phyloP scores from a whole-genome alignment of 495 filamentous ascomycete genomes.

The Penicillium flavigenum region DNA sequence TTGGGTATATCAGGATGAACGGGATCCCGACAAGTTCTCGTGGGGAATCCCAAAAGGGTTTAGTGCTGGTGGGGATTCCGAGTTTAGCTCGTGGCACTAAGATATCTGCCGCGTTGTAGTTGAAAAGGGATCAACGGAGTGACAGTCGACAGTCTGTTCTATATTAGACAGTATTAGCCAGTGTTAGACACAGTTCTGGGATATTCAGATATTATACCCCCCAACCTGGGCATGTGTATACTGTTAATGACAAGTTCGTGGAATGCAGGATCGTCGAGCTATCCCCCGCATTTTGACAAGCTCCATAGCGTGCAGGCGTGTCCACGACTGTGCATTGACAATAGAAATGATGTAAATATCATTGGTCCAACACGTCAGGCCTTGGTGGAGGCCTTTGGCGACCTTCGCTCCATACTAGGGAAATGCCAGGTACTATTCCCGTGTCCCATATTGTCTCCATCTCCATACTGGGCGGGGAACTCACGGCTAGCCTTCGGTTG shows the following conservation, averaged over 20 bases:
- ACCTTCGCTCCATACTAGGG: neutral
- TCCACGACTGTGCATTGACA: constrained; percentile 6
- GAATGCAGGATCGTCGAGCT: constrained; percentile 3
- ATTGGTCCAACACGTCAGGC: constrained; percentile 3
- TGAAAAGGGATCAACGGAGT: neutral
- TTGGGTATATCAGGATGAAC: neutral
- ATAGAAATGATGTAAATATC: neutral
- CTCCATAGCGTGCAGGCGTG: constrained; percentile 1
- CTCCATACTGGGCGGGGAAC: constrained; percentile 6
- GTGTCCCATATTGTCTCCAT: neutral
- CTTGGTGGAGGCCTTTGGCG: neutral
- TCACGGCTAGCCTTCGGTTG: constrained; percentile 12
- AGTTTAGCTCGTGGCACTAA: constrained; percentile 29
- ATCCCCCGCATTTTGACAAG: constrained; percentile 16
- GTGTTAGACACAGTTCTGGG: neutral
- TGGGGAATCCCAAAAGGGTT: constrained; percentile 16
- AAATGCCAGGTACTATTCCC: constrained; percentile 2
- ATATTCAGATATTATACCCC: too few relatives aligned
- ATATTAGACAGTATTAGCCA: neutral
- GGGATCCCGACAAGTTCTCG: constrained; percentile 31
- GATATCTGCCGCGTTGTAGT: neutral
- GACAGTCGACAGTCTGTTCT: neutral
- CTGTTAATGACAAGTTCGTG: neutral
- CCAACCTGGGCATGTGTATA: neutral
- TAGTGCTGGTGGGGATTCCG: constrained; percentile 24